phyloP scores from a whole-genome alignment of 164 flowering plant species.

The Kingdonia uniflora region DNA sequence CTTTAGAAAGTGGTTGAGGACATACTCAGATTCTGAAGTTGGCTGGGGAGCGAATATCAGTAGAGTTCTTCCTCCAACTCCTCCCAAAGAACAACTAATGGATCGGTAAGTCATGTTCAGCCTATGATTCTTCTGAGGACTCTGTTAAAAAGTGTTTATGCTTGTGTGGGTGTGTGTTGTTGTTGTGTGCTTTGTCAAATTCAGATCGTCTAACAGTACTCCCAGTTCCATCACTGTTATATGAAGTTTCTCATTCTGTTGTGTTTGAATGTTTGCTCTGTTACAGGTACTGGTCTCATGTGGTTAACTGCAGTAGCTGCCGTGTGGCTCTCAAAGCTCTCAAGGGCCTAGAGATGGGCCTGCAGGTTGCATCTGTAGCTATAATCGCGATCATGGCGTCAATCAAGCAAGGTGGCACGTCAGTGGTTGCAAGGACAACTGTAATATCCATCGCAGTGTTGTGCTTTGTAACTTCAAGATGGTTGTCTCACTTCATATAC shows the following conservation, averaged over 20 bases:
- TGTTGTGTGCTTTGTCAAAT: not conserved
- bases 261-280: not conserved
- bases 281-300: conserved; percentile 79
- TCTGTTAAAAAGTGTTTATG: not conserved
- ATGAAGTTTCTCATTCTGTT: not conserved
- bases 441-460: conserved; percentile 38
- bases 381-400: conserved; percentile 55
- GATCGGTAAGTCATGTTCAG: conserved; percentile 45
- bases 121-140: not conserved
- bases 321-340: conserved; percentile 47
- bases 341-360: conserved; percentile 36
- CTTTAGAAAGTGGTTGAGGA: conserved; percentile 77
- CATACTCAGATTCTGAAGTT: conserved; percentile 55
- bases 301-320: conserved; percentile 81
- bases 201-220: not conserved
- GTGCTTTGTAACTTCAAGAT: conserved; percentile 43
- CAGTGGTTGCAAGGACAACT: conserved; percentile 27
- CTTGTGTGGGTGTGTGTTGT: not conserved
- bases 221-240: not conserved
- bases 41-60: conserved; percentile 56
- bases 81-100: conserved; percentile 70
- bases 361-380: conserved; percentile 54
- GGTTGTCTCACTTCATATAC: conserved; percentile 68
- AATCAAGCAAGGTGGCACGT: conserved; percentile 26
- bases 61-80: conserved; percentile 55